These are phyloP conservation scores for Aspergillus udagawae DNA, from an alignment of 2,329 filamentous ascomycete genomes.

Conservation along the genomic window DNA sequence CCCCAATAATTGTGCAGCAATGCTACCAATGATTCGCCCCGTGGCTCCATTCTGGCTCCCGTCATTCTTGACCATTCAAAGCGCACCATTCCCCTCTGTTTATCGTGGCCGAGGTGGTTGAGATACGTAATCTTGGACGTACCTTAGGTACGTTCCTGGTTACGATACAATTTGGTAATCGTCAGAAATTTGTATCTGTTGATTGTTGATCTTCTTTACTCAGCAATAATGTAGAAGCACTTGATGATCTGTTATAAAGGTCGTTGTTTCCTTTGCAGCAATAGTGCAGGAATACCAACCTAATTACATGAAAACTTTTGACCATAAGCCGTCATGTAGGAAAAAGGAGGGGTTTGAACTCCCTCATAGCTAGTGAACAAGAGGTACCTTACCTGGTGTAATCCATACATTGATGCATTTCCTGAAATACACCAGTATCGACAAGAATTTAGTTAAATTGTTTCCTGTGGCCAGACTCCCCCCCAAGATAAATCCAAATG, in stretches of 20 bases:
- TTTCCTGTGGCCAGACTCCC: not conserved
- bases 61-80: constrained; percentile 4
- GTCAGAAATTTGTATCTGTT: not conserved
- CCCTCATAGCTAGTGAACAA: not conserved
- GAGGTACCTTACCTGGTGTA: not conserved
- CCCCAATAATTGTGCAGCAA: constrained; percentile 6
- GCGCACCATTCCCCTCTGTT: constrained; percentile 1
- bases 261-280: not conserved
- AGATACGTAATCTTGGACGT: not conserved
- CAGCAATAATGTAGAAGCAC: too few relatives aligned
- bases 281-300: not conserved
- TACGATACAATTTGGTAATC: not conserved
- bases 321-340: not conserved
- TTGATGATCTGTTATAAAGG: not conserved
- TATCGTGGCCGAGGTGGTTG: not conserved
- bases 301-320: not conserved
- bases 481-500: not conserved
- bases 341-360: not conserved
- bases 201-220: not conserved
- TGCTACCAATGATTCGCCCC: constrained; percentile 7
- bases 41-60: not conserved
- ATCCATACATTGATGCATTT: not conserved
- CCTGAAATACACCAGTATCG: not conserved
- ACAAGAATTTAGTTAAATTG: not conserved
- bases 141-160: not conserved